Conservation (phyloP, 805 yeast species). For the Kuraishia capsulata region DNA sequence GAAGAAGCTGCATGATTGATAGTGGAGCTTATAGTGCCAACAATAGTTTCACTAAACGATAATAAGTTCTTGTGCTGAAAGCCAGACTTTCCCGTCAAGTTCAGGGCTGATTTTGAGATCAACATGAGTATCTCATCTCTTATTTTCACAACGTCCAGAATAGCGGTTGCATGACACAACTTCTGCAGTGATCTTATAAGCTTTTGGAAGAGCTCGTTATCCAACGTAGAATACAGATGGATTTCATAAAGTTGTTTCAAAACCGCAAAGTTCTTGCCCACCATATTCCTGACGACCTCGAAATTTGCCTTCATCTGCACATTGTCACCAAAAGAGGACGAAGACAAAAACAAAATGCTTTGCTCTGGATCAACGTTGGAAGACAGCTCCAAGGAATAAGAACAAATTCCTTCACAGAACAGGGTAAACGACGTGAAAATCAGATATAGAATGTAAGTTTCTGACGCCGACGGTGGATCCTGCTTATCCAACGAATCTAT, state of each 20-base stretch:
- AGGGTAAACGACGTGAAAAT: slow-evolving; percentile 42
- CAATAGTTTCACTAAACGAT: slow-evolving; percentile 42
- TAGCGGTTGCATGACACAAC: slow-evolving; percentile 74
- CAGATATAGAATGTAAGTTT: slow-evolving; percentile 51
- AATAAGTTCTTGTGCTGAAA: slow-evolving; percentile 23
- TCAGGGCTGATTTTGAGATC: slow-evolving; percentile 36
- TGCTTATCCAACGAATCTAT: slow-evolving; percentile 74
- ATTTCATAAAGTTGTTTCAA: slow-evolving; percentile 36
- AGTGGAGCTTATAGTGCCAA: slow-evolving; percentile 38
- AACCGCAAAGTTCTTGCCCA: slow-evolving; percentile 25
- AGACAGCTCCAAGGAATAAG: slow-evolving; percentile 35
- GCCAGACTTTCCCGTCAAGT: slow-evolving; percentile 23
- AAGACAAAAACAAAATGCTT: slow-evolving; percentile 13
- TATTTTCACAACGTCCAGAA: slow-evolving; percentile 45
- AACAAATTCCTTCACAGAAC: slow-evolving; percentile 63
- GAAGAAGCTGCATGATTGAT: slow-evolving; percentile 26
- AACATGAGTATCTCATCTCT: slow-evolving; percentile 49
- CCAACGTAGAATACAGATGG: slow-evolving; percentile 59
- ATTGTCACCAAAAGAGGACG: slow-evolving; percentile 8
- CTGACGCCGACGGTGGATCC: slow-evolving; percentile 65
- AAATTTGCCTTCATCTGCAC: slow-evolving; percentile 7
- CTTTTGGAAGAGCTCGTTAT: slow-evolving; percentile 58
- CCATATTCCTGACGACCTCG: slow-evolving; percentile 15
- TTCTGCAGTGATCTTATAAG: slow-evolving; percentile 70
- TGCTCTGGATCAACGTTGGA: background rate